Evolutionary conservation across 768 basidiomycete genomes (phyloP), one percentile per base, ranked within the genome.

Genomic region (Macrolepiota fuliginosa): DNA sequence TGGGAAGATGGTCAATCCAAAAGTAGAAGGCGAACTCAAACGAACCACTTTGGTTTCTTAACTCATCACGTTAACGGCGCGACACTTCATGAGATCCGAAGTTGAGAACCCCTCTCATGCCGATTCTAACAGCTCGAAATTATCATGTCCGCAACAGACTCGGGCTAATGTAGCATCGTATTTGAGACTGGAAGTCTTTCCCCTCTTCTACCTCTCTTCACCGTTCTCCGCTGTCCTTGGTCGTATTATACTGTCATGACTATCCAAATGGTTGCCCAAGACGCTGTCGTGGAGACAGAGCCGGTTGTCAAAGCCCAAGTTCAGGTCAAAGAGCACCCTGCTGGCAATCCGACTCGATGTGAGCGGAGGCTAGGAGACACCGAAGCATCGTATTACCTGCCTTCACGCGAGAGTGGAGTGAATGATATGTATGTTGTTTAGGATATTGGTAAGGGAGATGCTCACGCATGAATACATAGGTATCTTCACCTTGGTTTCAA

Each of bases 301-400:
- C 15, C 35, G 4, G 12, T 17, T 12, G 11, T 24, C n/a, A 54
- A 54, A 15, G n/a, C 37, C 53, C 29, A 32, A 3, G 13, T 39
- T 25, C 25, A 39, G 2, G 19, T 39, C 53, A 54, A 54, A 35
- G 19, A 24, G 22, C 53, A 17, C 19, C 29, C 11, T 24, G 4
- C 22, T 37, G 24, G 36, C 12, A 15, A 24, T 9, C 57, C 12
- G 6, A 22, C 35, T 17, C 22, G 49, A 7, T 58, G 3, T 37
- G 82, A 88, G 68, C 82, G 90, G 25, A 77, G 69, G 59, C 74
- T 94, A 53, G 90, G 91, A 4, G 85, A 91, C 61, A 91, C 85
- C 24, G 92, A 94, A 73, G 72, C 82, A 7, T 91, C 90, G 1
- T 95, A 93, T 73, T 94, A 83, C 70, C 79, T 94, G 10, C 92